Base-by-base conservation (phyloP, 2,329 filamentous ascomycete species). In the Cryphonectria parasitica region DNA sequence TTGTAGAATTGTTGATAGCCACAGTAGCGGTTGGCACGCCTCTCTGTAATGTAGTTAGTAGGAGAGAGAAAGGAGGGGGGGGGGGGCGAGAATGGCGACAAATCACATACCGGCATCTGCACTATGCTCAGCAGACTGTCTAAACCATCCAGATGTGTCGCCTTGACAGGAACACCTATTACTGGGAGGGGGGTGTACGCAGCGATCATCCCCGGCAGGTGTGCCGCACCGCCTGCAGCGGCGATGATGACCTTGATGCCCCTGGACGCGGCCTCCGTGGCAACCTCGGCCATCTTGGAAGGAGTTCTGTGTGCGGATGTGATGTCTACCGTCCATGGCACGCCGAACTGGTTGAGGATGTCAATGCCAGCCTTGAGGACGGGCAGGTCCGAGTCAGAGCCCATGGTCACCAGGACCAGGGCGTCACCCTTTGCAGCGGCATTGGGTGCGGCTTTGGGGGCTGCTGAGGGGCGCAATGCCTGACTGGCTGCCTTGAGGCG, bases 251-350 rank as follows among this genome's bases (percentile, higher is more conserved):
- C 90, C 74, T 89, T 89, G 78, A 93, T 88, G 10, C 92, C 91
- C 0, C 88, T 86, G 2, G 83, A 85, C 0, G 88, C 87, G 19
- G 91, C 91, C 19, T 85, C 84, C 36, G 84, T 86, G 10, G 91
- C 91, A 64, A 93, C 88, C 70, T 89, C 82, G 64, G 86, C 87
- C 91, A 95, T 94, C 74, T 86, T 87, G 60, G 86, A 82, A 3
- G 92, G 91, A 2, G 92, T 95, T 45, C 92, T 86, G 80, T 95
- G 92, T 0, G 93, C 93, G 2, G 92, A 95, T 0, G 92, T 95
- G 77, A 96, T 95, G 76, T 89, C 89, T 22, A 89, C 85, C 8
- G 91, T 88, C 81, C 89, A 92, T 0, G 92, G 90, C 15, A 96
- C 91, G n/a, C 83, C 78, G 72, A 95, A 91, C n/a, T 88, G 84